Evolutionary conservation across 768 basidiomycete species (phyloP), one percentile per base, ranked within the genome.

Genomic region (Hydnomerulius pinastri): DNA sequence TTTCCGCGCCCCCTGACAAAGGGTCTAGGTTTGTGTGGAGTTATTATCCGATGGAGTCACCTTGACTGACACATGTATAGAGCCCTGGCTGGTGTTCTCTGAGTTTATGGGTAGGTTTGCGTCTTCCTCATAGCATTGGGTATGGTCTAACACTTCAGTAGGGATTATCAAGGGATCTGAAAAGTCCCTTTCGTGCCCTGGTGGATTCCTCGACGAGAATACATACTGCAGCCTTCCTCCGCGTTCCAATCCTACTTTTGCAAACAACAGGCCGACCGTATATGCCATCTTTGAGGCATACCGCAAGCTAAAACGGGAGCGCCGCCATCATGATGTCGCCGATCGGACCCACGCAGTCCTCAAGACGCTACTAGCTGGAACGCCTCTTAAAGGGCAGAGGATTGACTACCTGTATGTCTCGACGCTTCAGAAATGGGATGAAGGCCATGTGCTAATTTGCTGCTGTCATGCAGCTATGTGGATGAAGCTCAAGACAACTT

Each of bases 401-500:
- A n/a, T n/a, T n/a, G n/a, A n/a, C n/a, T n/a, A n/a, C n/a, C n/a
- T n/a, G n/a, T n/a, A n/a, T n/a, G 77, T 64, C 43, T 18, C 21
- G 11, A 30, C 29, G 15, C 30, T 15, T 21, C 3, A 24, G 24
- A 9, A 13, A 30, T 11, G 27, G 15, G 13, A 40, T 5, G 1
- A 28, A 9, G 20, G 0, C 6, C 12, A 7, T 46, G n/a, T 18
- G 0, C 51, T 58, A 17, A 54, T 17, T 11, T 1, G 5, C n/a
- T n/a, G n/a, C 12, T 17, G 27, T 37, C 36, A 27, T 39, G 9
- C 7, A 64, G 86, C 11, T 89, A 87, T 57, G 75, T 90, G 2
- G 87, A 90, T 39, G 87, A 90, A 66, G 82, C 79, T 0, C 87
- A 90, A 59, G 88, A 90, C 55, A 81, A 85, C 57, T 71, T 88